Conservation (phyloP, 306 rosid genomes). For the Citrullus mucosospermus region DNA sequence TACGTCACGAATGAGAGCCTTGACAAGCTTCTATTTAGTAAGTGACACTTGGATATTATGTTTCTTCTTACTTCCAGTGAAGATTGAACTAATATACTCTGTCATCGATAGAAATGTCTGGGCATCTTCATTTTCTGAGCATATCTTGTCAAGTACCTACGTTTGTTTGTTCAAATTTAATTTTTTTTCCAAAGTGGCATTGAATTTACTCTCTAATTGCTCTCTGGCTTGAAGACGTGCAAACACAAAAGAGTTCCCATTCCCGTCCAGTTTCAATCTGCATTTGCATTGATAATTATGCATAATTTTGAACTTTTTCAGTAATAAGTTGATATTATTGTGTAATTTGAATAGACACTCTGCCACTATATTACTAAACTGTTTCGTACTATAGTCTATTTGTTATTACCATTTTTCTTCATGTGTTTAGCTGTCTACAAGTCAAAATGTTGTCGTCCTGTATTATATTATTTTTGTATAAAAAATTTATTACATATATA, state of each 20-base stretch:
- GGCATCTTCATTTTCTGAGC: not conserved
- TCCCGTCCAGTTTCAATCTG: not conserved
- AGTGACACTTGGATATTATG: conserved; percentile 16
- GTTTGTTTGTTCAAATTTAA: not conserved
- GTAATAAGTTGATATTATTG: not conserved
- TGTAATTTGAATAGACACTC: not conserved
- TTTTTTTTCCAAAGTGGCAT: not conserved
- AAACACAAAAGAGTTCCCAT: not conserved
- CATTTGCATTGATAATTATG: not conserved
- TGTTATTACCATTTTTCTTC: not conserved
- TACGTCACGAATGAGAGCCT: conserved; percentile 75
- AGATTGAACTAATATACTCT: not conserved
- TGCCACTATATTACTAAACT: not conserved
- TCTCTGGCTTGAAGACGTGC: not conserved
- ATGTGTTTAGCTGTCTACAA: not conserved
- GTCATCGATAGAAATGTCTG: not conserved
- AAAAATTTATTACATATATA: too few species aligned
- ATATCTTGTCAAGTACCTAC: not conserved
- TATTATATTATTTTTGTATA: not conserved
- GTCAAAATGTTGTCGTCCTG: not conserved
- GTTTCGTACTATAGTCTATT: not conserved
- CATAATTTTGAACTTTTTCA: not conserved
- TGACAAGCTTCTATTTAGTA: conserved; percentile 89
- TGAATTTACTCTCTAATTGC: not conserved
- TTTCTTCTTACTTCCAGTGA: not conserved